Conservation (phyloP, 73 alveolate species). For the Urostyla sp. region DNA sequence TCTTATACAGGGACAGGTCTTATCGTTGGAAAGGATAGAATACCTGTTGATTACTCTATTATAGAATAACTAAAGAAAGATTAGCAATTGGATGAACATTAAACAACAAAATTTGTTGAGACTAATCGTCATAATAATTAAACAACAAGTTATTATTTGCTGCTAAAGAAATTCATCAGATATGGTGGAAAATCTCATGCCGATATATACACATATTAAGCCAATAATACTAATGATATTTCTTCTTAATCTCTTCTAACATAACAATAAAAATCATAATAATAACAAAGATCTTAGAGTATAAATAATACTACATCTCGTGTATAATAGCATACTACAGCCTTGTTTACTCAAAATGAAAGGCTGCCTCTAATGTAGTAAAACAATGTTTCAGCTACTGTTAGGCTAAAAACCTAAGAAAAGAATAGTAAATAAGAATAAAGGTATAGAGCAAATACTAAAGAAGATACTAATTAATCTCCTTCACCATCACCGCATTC, state of each 20-base stretch:
- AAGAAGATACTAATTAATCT: too few species aligned
- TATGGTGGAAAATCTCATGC: conserved; percentile 85
- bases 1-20: conserved; percentile 87
- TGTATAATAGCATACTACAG: background rate
- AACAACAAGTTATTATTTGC: conserved; percentile 92
- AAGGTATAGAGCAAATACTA: too few species aligned
- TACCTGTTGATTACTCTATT: conserved; percentile 89
- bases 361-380: too few species aligned
- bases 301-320: background rate
- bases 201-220: conserved; percentile 77
- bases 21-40: conserved; percentile 78
- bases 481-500: conserved; percentile 40
- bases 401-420: background rate
- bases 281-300: background rate
- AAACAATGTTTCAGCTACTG: background rate
- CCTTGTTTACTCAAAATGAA: too few species aligned
- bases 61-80: conserved; percentile 68
- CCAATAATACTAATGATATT: too few species aligned
- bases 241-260: too few species aligned
- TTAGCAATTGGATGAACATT: conserved; percentile 75
- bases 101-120: conserved; percentile 84
- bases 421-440: too few species aligned
- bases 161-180: conserved; percentile 79
- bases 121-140: conserved; percentile 92
- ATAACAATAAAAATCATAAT: background rate